Evolutionary conservation across 768 basidiomycete species (phyloP), one percentile per base, ranked within the genome.

Genomic region (Kwoniella heveanensis): DNA sequence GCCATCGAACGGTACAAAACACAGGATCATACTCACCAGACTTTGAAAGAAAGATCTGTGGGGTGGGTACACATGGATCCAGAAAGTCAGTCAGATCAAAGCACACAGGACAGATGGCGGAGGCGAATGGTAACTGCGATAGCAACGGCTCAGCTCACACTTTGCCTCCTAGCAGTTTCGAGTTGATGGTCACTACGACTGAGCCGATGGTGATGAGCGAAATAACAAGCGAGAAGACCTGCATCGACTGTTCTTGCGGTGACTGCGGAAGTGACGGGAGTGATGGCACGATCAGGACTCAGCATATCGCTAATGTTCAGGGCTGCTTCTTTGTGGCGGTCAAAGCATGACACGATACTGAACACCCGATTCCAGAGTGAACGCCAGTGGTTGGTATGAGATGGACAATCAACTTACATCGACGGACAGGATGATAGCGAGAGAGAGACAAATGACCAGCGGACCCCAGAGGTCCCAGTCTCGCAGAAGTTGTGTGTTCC

Each of bases 381-480:
- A n/a, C n/a, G n/a, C n/a, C n/a, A n/a, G n/a, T n/a, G n/a, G n/a
- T n/a, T n/a, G n/a, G n/a, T n/a, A n/a, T n/a, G n/a, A 47, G 25
- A 55, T 39, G 54, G 27, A 36, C n/a, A n/a, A n/a, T 32, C 1
- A 9, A 67, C 67, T 65, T 52, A 75, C 72, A 29, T 79, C 73
- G 17, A 74, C 36, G 1, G 70, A 74, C 2, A 77, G 60, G 32
- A 73, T 64, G 54, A 75, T 70, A 36, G 73, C 72, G 10, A 75
- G 62, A 26, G 71, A 67, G 15, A 75, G 56, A 56, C 70, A 72
- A 54, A 74, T 71, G 25, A 97, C 84, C 2, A 97, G 83, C 12
- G 94, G 94, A 2, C 94, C 94, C 95, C 95, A 98, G 25, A 98
- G 84, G 80, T 98, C 95, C 95, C 94, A 98, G 77, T 97, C 94